These are phyloP conservation scores for Aspergillus tamarii DNA, from an alignment of 2,329 filamentous ascomycete genomes.

Conservation along the genomic window DNA sequence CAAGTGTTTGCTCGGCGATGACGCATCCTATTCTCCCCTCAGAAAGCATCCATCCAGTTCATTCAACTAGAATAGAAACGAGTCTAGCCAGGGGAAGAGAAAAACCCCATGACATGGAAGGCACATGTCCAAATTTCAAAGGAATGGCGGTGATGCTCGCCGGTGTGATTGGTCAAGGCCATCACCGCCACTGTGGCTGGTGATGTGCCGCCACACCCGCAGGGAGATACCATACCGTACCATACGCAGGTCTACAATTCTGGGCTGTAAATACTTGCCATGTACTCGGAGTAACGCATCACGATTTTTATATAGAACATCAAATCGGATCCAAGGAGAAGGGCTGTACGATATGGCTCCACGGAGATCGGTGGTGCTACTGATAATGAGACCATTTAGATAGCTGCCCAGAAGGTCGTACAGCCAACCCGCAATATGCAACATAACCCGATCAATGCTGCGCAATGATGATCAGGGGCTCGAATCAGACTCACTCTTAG, in stretches of 20 bases:
- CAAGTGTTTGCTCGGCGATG: neutral
- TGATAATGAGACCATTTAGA: neutral
- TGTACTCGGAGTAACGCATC: neutral
- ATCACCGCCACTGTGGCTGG: conserved; percentile 40
- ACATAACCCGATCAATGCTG: conserved; percentile 10
- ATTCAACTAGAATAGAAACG: neutral
- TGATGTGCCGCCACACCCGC: neutral
- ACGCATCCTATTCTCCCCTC: neutral
- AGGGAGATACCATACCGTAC: neutral
- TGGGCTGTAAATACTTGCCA: neutral
- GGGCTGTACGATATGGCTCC: neutral
- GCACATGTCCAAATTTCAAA: conserved; percentile 1
- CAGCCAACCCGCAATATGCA: conserved; percentile 6
- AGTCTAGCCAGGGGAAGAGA: neutral
- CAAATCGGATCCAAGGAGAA: neutral
- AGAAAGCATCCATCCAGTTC: neutral
- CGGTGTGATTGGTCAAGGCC: conserved; percentile 27
- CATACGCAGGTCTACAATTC: neutral
- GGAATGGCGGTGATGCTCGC: conserved; percentile 36
- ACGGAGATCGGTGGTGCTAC: neutral
- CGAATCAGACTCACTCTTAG: conserved; percentile 4
- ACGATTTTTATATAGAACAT: neutral
- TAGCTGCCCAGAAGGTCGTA: neutral
- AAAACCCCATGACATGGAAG: neutral
- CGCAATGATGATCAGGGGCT: conserved; percentile 5